phyloP scores from a whole-genome alignment of 2,329 filamentous ascomycete species.

The Aspergillus hortae region DNA sequence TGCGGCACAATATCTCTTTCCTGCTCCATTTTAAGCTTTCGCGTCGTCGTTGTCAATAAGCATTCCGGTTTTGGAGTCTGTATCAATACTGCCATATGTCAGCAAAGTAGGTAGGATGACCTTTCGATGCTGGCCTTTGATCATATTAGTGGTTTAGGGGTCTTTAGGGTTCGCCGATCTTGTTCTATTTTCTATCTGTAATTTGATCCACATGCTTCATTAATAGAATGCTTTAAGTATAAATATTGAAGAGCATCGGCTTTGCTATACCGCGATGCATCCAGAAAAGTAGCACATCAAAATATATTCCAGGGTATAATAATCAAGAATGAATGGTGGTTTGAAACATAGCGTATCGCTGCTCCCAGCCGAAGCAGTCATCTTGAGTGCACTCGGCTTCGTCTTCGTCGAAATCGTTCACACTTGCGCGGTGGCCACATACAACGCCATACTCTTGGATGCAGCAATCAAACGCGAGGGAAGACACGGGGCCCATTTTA shows the following conservation, averaged over 20 bases:
- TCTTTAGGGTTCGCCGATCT: background rate
- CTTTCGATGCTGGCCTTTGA: background rate
- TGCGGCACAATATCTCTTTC: background rate
- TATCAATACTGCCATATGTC: background rate
- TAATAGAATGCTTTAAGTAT: no score
- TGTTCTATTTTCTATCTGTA: no score
- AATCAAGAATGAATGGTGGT: conserved; percentile 51
- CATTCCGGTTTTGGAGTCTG: background rate
- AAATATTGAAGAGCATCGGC: no score
- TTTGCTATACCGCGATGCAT: no score
- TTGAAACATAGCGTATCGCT: conserved; percentile 62
- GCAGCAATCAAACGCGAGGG: conserved; percentile 66
- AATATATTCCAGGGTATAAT: conserved; percentile 2
- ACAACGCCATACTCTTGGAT: conserved; percentile 66
- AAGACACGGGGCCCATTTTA: conserved; percentile 37
- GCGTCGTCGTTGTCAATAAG: background rate
- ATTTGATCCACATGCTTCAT: no score
- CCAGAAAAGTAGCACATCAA: conserved; percentile 1
- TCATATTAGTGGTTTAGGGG: background rate
- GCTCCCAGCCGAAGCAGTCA: conserved; percentile 54
- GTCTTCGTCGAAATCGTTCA: conserved; percentile 25
- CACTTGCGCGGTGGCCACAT: conserved; percentile 27
- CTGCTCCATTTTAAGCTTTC: background rate
- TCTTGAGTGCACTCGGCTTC: conserved; percentile 38
- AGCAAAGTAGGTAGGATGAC: background rate